Base-by-base conservation (phyloP, 129 eudicot species). In the Artemisia argyi region DNA sequence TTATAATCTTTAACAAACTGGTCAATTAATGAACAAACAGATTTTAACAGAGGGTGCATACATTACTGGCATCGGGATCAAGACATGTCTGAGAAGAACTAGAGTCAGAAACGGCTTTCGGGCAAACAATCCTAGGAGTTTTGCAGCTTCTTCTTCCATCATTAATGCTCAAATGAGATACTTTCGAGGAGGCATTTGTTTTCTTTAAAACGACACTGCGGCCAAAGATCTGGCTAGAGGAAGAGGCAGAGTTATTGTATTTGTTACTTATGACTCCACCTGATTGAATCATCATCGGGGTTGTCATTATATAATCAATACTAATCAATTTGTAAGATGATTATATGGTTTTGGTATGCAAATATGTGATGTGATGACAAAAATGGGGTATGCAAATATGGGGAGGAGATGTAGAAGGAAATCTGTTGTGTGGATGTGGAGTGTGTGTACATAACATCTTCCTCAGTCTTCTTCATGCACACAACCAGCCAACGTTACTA, bases 41-140 rank as follows among this genome's bases (percentile, higher is more conserved):
- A 22, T 22, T 22, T 22, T 22, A 22, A 22, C 24, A 11, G 46
- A 57, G 53, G 55, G 54, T 55, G 47, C 61, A 3, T 74, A 86
- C 91, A 24, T 78, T 54, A 78, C 82, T 83, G 61, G 91, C 88
- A 71, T 86, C 91, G 54, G 88, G 91, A 55, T 86, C 88, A 4
- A 86, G 91, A 48, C 91, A 86, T 13, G 91, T 83, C 79, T 74
- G 85, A 15, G 91, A 86, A 77, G 68, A 76, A 39, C 85, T 80
- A 11, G 91, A 80, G 22, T 86, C 91, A 19, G 91, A 83, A 80
- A 86, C 91, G 20, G 91, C 88, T 74, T 73, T 86, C 26, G 91
- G 87, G 63, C 85, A 76, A 65, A 83, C 75, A 54, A 82, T 76
- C 44, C 39, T 47, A 0, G 61, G 77, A 17, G 26, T 73, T 73